These are phyloP conservation scores for Arachis hypogaea DNA, from an alignment of 306 rosid genomes.

Conservation along the genomic window DNA sequence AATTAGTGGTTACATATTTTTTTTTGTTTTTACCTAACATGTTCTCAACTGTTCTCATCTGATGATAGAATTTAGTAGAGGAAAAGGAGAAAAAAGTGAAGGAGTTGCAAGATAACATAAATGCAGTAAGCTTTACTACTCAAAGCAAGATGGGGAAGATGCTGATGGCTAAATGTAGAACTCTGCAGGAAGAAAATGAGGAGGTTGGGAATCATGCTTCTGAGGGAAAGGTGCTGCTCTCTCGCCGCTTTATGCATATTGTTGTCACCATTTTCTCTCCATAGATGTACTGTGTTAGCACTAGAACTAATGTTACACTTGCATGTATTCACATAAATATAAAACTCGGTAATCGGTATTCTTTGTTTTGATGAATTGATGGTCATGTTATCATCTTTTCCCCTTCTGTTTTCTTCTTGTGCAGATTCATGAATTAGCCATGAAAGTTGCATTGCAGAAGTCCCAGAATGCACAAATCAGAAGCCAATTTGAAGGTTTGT, in stretches of 20 bases:
- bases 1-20: neutral
- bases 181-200: constrained; percentile 97
- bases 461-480: constrained; percentile 76
- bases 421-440: constrained; percentile 81
- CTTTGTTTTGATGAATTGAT: constrained; percentile 14
- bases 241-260: constrained; percentile 17
- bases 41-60: constrained; percentile 32
- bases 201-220: constrained; percentile 98
- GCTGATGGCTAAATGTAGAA: constrained; percentile 97
- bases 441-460: constrained; percentile 89
- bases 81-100: constrained; percentile 88
- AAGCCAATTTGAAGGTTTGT: constrained; percentile 85
- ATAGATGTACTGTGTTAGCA: neutral
- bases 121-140: constrained; percentile 83
- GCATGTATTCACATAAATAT: constrained; percentile 11
- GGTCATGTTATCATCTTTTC: constrained; percentile 16
- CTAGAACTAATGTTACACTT: constrained; percentile 14
- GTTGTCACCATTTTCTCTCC: neutral
- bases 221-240: constrained; percentile 84
- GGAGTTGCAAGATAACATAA: constrained; percentile 86
- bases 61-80: constrained; percentile 79
- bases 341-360: constrained; percentile 17
- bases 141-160: constrained; percentile 97
- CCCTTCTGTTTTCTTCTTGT: constrained; percentile 13
- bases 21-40: too few relatives aligned